Conservation (phyloP, 331 rosid genomes). For the Pyracantha coccinea region DNA sequence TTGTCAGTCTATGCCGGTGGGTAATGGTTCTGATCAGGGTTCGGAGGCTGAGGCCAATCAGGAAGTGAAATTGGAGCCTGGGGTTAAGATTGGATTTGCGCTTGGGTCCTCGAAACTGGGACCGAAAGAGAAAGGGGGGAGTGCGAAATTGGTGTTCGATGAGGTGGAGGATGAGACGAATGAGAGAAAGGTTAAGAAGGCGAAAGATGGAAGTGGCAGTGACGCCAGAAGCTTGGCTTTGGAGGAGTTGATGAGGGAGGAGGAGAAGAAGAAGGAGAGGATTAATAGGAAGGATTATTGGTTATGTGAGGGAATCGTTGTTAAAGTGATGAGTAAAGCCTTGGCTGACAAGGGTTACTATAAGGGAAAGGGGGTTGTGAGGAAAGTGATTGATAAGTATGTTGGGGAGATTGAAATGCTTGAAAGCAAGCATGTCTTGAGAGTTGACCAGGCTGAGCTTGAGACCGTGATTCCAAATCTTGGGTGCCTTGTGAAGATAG, state of each 20-base stretch:
- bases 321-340: constrained; percentile 82
- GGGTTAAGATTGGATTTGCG: constrained; percentile 66
- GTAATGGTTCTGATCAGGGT: constrained; percentile 27
- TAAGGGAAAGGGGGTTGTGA: constrained; percentile 76
- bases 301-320: constrained; percentile 77
- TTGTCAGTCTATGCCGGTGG: constrained; percentile 34
- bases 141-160: constrained; percentile 39
- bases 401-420: constrained; percentile 89
- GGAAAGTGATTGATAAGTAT: constrained; percentile 71
- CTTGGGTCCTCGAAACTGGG: constrained; percentile 44
- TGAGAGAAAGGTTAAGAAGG: constrained; percentile 19
- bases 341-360: constrained; percentile 83
- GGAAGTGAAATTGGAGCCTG: constrained; percentile 58
- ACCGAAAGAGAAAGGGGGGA: constrained; percentile 38
- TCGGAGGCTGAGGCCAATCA: constrained; percentile 20
- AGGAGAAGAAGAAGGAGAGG: constrained; percentile 81
- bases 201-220: constrained; percentile 29
- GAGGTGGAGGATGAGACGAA: constrained; percentile 55
- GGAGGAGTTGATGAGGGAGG: constrained; percentile 76
- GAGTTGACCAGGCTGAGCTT: constrained; percentile 83
- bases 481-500: constrained; percentile 75
- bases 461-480: constrained; percentile 85
- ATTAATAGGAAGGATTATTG: constrained; percentile 78
- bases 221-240: constrained; percentile 34
- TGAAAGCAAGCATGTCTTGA: constrained; percentile 73